phyloP scores from a whole-genome alignment of 805 yeast genomes.

The Zygosaccharomyces rouxii region DNA sequence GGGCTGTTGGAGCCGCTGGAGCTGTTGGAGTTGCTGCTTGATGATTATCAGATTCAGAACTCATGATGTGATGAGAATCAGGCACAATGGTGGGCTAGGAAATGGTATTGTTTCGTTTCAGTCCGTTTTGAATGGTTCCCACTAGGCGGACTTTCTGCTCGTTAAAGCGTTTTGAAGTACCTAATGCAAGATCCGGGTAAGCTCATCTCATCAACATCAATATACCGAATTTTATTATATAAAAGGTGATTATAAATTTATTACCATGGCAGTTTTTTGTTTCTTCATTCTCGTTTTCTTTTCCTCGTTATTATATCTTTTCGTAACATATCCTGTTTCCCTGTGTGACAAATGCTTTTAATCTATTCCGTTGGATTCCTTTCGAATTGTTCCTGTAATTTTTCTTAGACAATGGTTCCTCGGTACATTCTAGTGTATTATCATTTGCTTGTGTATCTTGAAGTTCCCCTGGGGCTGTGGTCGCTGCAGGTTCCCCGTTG shows the following conservation, averaged over 20 bases:
- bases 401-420: background rate
- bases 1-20: background rate
- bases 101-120: background rate
- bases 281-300: background rate
- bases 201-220: background rate
- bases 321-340: conserved; percentile 29
- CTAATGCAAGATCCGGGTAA: background rate
- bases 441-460: background rate
- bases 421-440: background rate
- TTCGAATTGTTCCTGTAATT: conserved; percentile 8
- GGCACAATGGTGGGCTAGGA: background rate
- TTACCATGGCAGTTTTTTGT: background rate
- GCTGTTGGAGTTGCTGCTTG: background rate
- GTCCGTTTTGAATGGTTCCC: background rate
- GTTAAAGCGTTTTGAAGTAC: background rate
- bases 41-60: background rate
- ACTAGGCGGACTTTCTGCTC: background rate
- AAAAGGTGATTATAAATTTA: background rate
- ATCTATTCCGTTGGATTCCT: conserved; percentile 19
- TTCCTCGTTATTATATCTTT: conserved; percentile 11
- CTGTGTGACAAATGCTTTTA: conserved; percentile 23
- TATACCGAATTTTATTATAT: background rate
- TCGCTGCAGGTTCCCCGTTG: background rate
- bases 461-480: background rate
- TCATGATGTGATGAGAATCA: background rate